A percentile compares a stretch with the other conserved stretches of the same genome.
phyloP scores from a whole-genome alignment of 768 basidiomycete species.

The Mycena latifolia region DNA sequence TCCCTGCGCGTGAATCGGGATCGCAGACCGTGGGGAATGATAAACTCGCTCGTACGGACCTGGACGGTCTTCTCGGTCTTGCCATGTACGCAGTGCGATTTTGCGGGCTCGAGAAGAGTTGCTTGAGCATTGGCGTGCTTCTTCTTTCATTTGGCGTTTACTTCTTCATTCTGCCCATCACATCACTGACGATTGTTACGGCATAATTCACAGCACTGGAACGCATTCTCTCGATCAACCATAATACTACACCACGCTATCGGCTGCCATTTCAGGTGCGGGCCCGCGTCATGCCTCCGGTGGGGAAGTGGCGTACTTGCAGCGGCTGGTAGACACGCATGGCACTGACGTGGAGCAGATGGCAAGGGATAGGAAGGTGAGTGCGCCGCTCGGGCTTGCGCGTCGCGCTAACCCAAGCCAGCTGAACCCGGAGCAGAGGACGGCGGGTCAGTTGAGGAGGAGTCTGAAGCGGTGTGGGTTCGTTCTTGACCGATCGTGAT shows the following conservation, averaged over 20 bases:
- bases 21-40: constrained; percentile 20
- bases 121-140: constrained; percentile 20
- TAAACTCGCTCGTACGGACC: constrained; percentile 29
- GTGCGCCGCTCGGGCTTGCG: background rate
- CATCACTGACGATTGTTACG: constrained; percentile 37
- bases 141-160: constrained; percentile 33
- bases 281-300: constrained; percentile 73
- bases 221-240: constrained; percentile 59
- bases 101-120: constrained; percentile 20
- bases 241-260: constrained; percentile 50
- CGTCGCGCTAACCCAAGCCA: constrained; percentile 2
- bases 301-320: constrained; percentile 78
- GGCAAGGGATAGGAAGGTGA: constrained; percentile 75
- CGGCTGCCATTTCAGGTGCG: constrained; percentile 52
- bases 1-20: constrained; percentile 30
- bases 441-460: constrained; percentile 79
- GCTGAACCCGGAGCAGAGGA: constrained; percentile 88
- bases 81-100: constrained; percentile 28
- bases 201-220: constrained; percentile 65
- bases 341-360: constrained; percentile 80
- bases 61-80: constrained; percentile 31
- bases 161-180: constrained; percentile 33
- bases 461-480: constrained; percentile 71
- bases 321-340: constrained; percentile 74
- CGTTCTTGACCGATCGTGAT: constrained; percentile 36